Base-by-base conservation (phyloP, 2,329 filamentous ascomycete species). In the Alternaria tenuissima region DNA sequence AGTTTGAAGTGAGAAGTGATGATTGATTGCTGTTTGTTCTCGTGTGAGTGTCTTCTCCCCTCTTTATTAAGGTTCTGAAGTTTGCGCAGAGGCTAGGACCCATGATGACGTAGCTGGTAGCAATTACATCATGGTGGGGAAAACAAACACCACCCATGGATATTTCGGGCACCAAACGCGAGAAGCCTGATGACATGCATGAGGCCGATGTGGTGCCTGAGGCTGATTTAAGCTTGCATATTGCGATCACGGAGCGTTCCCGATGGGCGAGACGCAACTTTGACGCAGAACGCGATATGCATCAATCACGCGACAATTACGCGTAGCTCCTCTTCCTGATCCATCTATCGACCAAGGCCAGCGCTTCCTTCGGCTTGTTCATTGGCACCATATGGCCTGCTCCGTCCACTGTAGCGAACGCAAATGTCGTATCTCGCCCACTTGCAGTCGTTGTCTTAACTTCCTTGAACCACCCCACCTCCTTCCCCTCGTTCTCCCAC, bases 301-400 rank as follows among this genome's bases (percentile, higher is more conserved):
- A 36, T 36, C 32, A 5, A 43, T 32, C 44, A 58, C 49, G 38
- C 57, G 46, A 56, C 39, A 53, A 46, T 51, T 48, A 75, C 43
- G 67, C 71, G 64, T 68, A 77, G 39, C 70, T 77, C 59, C 73
- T 63, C 62, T 69, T 63, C 9, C 49, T 63, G 65, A 76, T 62
- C 75, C 74, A 77, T 46, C 59, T 69, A 2, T 66, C 62, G 36
- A 76, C 69, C 53, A 77, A 53, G 4, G 65, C 71, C 54, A 77
- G 56, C 14, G 72, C 74, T 59, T 74, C 69, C 55, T 68, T 68
- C 4, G 73, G 72, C 57, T 75, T 76, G 51, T 77, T 66, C 48
- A 69, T 74, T 30, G 75, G 75, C 9, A 82, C 80, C 73, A 81
- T 73, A 62, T 83, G 81, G 3, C 81, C 81, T 3, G 78, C 76